Evolutionary conservation across 345 rosid species (phyloP).

Genomic region (Stellera chamaejasme): DNA sequence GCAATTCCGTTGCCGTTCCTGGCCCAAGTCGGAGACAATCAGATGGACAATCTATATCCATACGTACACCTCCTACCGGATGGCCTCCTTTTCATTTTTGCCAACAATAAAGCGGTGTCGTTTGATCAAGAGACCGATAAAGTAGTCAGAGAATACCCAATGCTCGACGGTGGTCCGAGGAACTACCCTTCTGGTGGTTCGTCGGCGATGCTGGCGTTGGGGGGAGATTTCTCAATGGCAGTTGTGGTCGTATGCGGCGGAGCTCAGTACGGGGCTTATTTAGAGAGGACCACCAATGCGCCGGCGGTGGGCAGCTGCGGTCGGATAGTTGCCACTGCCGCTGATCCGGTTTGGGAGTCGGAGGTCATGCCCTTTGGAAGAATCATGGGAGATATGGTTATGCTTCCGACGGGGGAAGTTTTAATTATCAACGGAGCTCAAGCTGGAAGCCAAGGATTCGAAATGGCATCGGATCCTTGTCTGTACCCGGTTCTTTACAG

Average conservation of each 20-base stretch:
- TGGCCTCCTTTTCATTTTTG: slow-evolving; percentile 75
- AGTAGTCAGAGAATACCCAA: slow-evolving; percentile 50
- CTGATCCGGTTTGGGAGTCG: slow-evolving; percentile 52
- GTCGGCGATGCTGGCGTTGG: slow-evolving; percentile 60
- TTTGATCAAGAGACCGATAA: slow-evolving; percentile 43
- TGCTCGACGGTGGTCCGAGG: slow-evolving; percentile 70
- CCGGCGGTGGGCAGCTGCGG: slow-evolving; percentile 65
- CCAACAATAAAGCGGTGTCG: slow-evolving; percentile 61
- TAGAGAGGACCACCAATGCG: slow-evolving; percentile 32
- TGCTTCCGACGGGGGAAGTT: slow-evolving; percentile 72
- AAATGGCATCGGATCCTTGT: slow-evolving; percentile 57
- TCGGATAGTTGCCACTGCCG: slow-evolving; percentile 40
- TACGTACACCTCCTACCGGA: slow-evolving; percentile 84
- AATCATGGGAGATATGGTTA: slow-evolving; percentile 91
- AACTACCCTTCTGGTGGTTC: slow-evolving; percentile 88
- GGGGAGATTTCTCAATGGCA: slow-evolving; percentile 40
- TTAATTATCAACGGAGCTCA: slow-evolving; percentile 83
- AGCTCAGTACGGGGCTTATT: slow-evolving; percentile 68
- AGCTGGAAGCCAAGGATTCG: slow-evolving; percentile 67
- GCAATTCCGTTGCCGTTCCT: slow-evolving; percentile 65
- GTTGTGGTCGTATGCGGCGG: slow-evolving; percentile 81
- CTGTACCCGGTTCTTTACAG: slow-evolving; percentile 52
- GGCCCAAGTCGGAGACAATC: slow-evolving; percentile 53
- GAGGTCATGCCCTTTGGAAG: slow-evolving; percentile 87
- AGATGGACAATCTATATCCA: slow-evolving; percentile 90